Conservation (phyloP, 2,329 filamentous ascomycete species). For the Penicillium oxalicum region DNA sequence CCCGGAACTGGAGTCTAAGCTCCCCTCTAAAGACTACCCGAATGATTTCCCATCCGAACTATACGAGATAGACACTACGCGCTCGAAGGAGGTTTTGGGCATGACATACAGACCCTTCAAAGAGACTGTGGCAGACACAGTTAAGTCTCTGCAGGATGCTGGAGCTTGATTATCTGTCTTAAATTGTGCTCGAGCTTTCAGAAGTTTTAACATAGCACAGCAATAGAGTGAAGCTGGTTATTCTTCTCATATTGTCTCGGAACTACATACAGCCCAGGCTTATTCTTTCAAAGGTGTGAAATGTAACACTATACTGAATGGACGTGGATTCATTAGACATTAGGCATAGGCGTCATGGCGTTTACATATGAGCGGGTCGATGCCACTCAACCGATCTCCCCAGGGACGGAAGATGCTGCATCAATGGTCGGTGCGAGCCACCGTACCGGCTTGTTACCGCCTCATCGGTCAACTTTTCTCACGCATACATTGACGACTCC, state of each 20-base stretch:
- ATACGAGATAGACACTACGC: slow-evolving; percentile 36
- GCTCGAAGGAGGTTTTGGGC: slow-evolving; percentile 38
- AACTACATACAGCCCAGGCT: too few species aligned
- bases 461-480: slow-evolving; percentile 31
- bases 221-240: too few species aligned
- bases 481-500: slow-evolving; percentile 15
- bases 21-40: slow-evolving; percentile 33
- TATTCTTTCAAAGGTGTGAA: too few species aligned
- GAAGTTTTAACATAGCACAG: too few species aligned
- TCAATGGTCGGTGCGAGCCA: slow-evolving; percentile 9
- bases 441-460: slow-evolving; percentile 26
- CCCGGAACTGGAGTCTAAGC: slow-evolving; percentile 37
- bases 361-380: too few species aligned
- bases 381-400: too few species aligned
- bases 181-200: too few species aligned
- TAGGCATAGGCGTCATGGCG: too few species aligned
- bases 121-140: slow-evolving; percentile 34
- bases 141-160: slow-evolving; percentile 31
- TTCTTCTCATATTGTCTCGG: too few species aligned
- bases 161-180: slow-evolving; percentile 20
- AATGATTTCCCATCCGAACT: slow-evolving; percentile 27
- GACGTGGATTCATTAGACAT: too few species aligned
- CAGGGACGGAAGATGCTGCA: slow-evolving; percentile 8
- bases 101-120: slow-evolving; percentile 37
- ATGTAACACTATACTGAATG: too few species aligned